phyloP scores from a whole-genome alignment of 2,329 filamentous ascomycete species.

The Aspergillus brasiliensis region DNA sequence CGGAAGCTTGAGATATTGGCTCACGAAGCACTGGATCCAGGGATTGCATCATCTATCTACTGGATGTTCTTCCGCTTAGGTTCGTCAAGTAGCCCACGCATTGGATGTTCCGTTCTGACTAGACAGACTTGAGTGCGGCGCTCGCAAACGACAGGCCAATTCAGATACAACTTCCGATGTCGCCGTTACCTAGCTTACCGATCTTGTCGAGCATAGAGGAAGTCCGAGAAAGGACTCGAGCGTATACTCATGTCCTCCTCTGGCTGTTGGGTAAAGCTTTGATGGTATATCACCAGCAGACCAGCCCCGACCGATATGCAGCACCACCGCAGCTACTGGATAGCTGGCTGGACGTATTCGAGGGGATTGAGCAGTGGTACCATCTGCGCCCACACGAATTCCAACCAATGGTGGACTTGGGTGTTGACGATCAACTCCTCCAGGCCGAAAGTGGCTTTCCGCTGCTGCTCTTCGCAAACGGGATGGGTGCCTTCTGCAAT shows the following conservation, averaged over 20 bases:
- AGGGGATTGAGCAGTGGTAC: slow-evolving; percentile 32
- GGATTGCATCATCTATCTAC: slow-evolving; percentile 29
- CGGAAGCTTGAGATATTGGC: slow-evolving; percentile 14
- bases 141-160: slow-evolving; percentile 26
- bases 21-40: slow-evolving; percentile 17
- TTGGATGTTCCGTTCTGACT: background rate
- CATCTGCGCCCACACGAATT: slow-evolving; percentile 30
- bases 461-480: slow-evolving; percentile 51
- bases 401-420: slow-evolving; percentile 37
- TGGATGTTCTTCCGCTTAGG: slow-evolving; percentile 33
- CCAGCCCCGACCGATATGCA: slow-evolving; percentile 9
- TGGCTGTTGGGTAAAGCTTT: slow-evolving; percentile 30
- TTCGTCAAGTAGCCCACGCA: slow-evolving; percentile 13
- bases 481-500: slow-evolving; percentile 50
- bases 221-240: slow-evolving; percentile 11
- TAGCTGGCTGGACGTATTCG: slow-evolving; percentile 28
- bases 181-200: slow-evolving; percentile 14
- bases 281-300: slow-evolving; percentile 20
- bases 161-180: slow-evolving; percentile 19
- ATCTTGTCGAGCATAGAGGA: slow-evolving; percentile 18
- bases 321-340: slow-evolving; percentile 12
- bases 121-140: slow-evolving; percentile 26
- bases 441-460: slow-evolving; percentile 29
- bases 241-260: slow-evolving; percentile 27
- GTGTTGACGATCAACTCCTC: slow-evolving; percentile 28